These are phyloP conservation scores for Fragaria vesca DNA, from an alignment of 306 rosid species.

Conservation along the genomic window DNA sequence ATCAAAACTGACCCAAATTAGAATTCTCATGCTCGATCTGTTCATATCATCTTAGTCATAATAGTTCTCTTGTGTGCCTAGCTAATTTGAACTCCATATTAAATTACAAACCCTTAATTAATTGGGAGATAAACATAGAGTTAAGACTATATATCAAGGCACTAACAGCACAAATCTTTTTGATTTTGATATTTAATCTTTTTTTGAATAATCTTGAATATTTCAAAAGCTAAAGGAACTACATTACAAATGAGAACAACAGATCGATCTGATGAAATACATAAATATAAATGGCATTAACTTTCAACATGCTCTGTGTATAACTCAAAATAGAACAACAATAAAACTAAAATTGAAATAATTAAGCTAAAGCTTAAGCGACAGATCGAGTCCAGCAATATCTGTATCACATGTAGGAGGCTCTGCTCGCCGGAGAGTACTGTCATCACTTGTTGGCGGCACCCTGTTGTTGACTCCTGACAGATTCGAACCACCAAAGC, in stretches of 20 bases:
- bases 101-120: neutral
- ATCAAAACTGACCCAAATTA: neutral
- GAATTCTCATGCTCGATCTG: neutral
- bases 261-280: neutral
- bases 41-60: neutral
- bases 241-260: neutral
- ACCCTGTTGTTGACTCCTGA: neutral
- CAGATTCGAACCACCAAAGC: conserved; percentile 12
- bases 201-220: neutral
- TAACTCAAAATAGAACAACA: neutral
- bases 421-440: conserved; percentile 13
- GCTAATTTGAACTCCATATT: neutral
- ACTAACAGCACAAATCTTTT: neutral
- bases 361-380: conserved; percentile 41
- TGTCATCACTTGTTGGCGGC: neutral
- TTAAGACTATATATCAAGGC: neutral
- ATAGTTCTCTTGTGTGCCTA: neutral
- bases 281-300: neutral
- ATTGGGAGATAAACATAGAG: neutral
- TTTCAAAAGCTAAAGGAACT: neutral
- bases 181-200: neutral
- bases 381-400: conserved; percentile 42
- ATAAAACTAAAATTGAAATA: neutral
- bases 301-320: neutral
- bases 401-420: neutral